These are phyloP conservation scores for Phalaenopsis hybrid DNA, from an alignment of 116 monocot species.

Conservation along the genomic window DNA sequence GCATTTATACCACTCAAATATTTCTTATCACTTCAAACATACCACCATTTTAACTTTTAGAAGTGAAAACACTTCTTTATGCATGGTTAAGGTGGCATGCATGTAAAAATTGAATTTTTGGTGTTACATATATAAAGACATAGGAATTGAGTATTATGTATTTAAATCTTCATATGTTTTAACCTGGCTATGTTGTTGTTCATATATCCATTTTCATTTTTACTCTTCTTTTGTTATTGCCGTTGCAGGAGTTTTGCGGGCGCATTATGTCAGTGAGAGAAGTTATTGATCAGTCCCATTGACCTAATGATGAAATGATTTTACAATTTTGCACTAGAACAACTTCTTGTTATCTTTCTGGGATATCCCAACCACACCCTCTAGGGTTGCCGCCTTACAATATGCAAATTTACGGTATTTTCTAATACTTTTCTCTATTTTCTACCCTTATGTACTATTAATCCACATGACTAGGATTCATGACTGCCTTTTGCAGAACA, in stretches of 20 bases:
- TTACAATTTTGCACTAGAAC: background rate
- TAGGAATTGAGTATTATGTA: too few species aligned
- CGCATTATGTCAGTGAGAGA: constrained; percentile 41
- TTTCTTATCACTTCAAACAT: too few species aligned
- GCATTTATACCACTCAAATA: too few species aligned
- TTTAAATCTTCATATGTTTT: background rate
- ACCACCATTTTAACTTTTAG: too few species aligned
- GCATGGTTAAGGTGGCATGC: too few species aligned
- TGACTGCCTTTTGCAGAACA: background rate
- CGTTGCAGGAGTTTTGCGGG: constrained; percentile 44
- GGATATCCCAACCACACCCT: background rate
- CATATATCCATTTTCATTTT: background rate
- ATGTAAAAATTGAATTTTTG: too few species aligned
- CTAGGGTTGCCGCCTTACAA: background rate
- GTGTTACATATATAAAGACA: too few species aligned
- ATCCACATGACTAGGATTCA: background rate
- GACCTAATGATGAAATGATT: background rate
- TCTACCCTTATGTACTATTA: background rate
- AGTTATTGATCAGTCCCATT: constrained; percentile 7
- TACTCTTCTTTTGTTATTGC: constrained; percentile 1
- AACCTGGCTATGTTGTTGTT: background rate
- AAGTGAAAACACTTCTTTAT: too few species aligned
- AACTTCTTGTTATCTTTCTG: background rate
- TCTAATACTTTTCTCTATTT: background rate
- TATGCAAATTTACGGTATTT: background rate